Percentiles rank a stretch among this genome's conserved stretches.
phyloP scores from a whole-genome alignment of 2,329 filamentous ascomycete genomes.

The Penicillium decumbens region DNA sequence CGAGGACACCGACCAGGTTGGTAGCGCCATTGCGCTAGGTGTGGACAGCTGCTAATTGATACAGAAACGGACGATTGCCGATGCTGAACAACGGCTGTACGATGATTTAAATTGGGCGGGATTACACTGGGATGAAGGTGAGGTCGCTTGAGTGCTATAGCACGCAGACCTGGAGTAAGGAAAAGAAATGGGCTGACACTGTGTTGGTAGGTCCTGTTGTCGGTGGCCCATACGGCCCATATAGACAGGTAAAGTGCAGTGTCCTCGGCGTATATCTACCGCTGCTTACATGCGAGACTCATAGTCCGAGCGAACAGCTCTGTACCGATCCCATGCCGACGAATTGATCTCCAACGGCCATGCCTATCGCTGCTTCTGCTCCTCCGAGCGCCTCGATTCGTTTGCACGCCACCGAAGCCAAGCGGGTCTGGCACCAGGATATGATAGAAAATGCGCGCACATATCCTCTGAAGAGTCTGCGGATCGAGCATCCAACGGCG shows the following conservation, averaged over 20 bases:
- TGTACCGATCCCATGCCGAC: conserved; percentile 69
- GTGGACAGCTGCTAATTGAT: conserved; percentile 27
- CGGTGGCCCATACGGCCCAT: conserved; percentile 77
- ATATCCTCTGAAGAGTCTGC: conserved; percentile 65
- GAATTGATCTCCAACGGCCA: conserved; percentile 64
- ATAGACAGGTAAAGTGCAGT: conserved; percentile 61
- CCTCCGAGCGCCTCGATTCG: conserved; percentile 62
- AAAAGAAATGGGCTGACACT: conserved; percentile 6
- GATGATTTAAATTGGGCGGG: conserved; percentile 84
- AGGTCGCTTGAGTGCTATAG: background rate
- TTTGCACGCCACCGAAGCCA: conserved; percentile 61
- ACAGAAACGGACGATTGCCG: conserved; percentile 73
- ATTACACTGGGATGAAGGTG: conserved; percentile 87
- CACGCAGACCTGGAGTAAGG: background rate
- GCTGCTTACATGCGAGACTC: background rate
- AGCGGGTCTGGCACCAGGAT: conserved; percentile 56
- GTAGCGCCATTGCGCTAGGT: conserved; percentile 18
- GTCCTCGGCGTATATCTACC: background rate
- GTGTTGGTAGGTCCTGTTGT: conserved; percentile 62
- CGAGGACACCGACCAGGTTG: conserved; percentile 90
- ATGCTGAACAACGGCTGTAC: conserved; percentile 72
- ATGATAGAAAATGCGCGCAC: conserved; percentile 68
- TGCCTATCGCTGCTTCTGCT: conserved; percentile 94
- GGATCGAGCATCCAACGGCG: conserved; percentile 62
- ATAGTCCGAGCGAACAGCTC: conserved; percentile 70